Base-by-base conservation (phyloP, 2,329 filamentous ascomycete species). In the Scleromitrula shiraiana region DNA sequence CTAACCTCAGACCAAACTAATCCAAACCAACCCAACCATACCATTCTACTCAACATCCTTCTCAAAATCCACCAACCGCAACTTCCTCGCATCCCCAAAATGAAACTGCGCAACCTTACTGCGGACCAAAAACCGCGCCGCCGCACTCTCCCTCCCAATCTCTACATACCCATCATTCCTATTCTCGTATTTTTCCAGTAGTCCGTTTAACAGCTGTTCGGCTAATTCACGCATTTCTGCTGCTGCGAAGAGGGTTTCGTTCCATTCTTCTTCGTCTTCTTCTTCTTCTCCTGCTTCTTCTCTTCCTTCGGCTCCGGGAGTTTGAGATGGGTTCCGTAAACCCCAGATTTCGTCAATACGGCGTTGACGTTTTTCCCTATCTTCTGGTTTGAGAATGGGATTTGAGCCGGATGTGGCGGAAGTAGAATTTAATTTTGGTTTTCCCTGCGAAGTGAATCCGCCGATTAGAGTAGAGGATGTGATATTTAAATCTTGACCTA, bases 401-500 rank as follows among this genome's bases (percentile, higher is more conserved):
- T n/a, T n/a, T n/a, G n/a, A n/a, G n/a, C n/a, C n/a, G n/a, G n/a
- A n/a, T n/a, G n/a, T n/a, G n/a, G n/a, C n/a, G n/a, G n/a, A n/a
- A n/a, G n/a, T n/a, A n/a, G n/a, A n/a, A n/a, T n/a, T n/a, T n/a
- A n/a, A n/a, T 56, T 74, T 78, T 17, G 68, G 67, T 52, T 76
- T 78, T 10, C 78, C 79, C 50, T 79, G 75, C 0, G 75, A 65
- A 55, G 71, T 82, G 62, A 83, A 83, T 1, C 78, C 79, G 7
- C 73, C 75, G 5, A 71, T 74, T 5, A 83, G 66, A 53, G 76
- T 76, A 37, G 83, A 75, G 7, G 75, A 57, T 70, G 81, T 67
- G 68, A 85, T 60, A 64, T 85, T 79, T 60, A 84, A 72, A 57
- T 83, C 71, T 55, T 88, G 83, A 3, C 88, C 86, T 1, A 90